phyloP scores from a whole-genome alignment of 805 yeast genomes.

The Groenewaldozyma tartarivorans region DNA sequence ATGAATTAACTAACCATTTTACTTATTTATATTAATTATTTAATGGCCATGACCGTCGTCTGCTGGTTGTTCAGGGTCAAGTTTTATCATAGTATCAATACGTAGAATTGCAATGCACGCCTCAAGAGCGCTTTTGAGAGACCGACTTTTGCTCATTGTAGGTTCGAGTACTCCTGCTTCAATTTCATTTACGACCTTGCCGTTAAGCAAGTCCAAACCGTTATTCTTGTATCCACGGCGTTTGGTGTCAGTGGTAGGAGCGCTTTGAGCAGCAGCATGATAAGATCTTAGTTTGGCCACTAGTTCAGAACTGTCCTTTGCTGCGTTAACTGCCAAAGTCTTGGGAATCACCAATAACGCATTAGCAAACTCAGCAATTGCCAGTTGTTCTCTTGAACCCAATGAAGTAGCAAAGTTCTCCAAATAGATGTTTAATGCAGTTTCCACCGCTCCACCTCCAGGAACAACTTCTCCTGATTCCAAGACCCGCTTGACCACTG shows the following conservation, averaged over 20 bases:
- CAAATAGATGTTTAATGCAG: constrained; percentile 86
- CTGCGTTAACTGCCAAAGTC: constrained; percentile 94
- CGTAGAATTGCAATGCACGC: constrained; percentile 96
- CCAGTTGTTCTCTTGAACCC: constrained; percentile 94
- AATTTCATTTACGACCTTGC: constrained; percentile 82
- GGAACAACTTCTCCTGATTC: constrained; percentile 94
- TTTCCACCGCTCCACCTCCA: constrained; percentile 99
- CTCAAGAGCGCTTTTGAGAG: constrained; percentile 91
- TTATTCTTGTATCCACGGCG: constrained; percentile 80
- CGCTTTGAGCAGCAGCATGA: constrained; percentile 89
- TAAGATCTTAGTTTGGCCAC: constrained; percentile 93
- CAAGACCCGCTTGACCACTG: constrained; percentile 90
- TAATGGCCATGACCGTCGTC: constrained; percentile 80
- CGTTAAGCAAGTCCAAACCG: constrained; percentile 85
- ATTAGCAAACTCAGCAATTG: constrained; percentile 93
- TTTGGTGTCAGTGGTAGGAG: constrained; percentile 73
- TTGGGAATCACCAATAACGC: constrained; percentile 89
- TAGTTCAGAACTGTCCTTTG: constrained; percentile 90
- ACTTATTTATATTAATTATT: neutral
- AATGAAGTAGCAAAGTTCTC: constrained; percentile 97
- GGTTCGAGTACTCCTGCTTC: constrained; percentile 91
- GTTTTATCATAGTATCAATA: constrained; percentile 96
- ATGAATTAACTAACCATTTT: neutral
- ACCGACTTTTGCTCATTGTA: constrained; percentile 82
- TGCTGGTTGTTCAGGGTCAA: constrained; percentile 74